Percentiles rank a stretch among this genome's conserved stretches.
Evolutionary conservation across 345 rosid species (phyloP).

Genomic region (Sisymbrium irio): DNA sequence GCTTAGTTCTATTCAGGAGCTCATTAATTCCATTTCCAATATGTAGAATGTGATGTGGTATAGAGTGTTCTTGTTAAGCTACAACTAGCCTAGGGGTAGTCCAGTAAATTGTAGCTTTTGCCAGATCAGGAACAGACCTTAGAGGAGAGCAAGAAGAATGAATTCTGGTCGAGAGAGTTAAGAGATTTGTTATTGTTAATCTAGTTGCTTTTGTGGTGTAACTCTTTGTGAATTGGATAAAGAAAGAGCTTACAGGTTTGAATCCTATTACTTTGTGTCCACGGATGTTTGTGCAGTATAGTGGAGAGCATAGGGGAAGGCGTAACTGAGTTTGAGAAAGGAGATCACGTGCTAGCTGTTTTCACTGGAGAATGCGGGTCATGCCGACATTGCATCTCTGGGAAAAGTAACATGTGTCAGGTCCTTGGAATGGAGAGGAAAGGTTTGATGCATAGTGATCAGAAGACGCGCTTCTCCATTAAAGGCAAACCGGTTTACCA

Average conservation of each 20-base stretch:
- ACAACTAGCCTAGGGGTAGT: neutral
- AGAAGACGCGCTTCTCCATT: constrained; percentile 63
- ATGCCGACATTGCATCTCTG: constrained; percentile 71
- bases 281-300: constrained; percentile 49
- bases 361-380: constrained; percentile 80
- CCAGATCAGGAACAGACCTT: neutral
- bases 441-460: constrained; percentile 90
- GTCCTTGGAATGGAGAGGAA: constrained; percentile 81
- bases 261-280: neutral
- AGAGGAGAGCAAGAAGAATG: too few relatives aligned
- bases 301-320: constrained; percentile 82
- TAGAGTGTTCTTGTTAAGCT: neutral
- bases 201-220: neutral
- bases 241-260: neutral
- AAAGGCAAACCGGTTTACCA: constrained; percentile 80
- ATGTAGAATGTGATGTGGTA: neutral
- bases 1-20: neutral
- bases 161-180: neutral
- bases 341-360: constrained; percentile 83
- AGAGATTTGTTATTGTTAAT: neutral
- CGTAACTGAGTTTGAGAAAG: constrained; percentile 74
- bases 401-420: constrained; percentile 80
- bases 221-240: neutral
- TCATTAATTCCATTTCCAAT: neutral
- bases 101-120: neutral